These are phyloP conservation scores for Kregervanrija pseudodelftensis DNA, from an alignment of 805 yeast species.

Conservation along the genomic window DNA sequence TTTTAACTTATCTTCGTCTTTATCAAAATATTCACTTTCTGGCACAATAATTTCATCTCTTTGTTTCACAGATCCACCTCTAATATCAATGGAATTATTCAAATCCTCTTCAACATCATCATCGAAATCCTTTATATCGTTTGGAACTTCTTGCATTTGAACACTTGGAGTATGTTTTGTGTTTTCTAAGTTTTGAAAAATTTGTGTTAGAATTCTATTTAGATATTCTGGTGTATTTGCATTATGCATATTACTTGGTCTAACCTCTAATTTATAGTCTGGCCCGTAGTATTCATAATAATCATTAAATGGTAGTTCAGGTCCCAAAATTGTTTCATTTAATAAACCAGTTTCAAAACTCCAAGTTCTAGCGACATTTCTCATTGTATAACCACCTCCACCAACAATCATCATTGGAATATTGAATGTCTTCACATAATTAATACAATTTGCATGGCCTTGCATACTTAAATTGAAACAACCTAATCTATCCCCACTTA, in stretches of 20 bases:
- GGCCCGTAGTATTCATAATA: slow-evolving; percentile 98
- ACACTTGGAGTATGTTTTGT: slow-evolving; percentile 98
- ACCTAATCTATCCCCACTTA: slow-evolving; percentile 92
- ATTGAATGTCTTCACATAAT: slow-evolving; percentile 76
- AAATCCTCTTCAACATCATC: slow-evolving; percentile 79
- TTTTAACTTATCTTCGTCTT: slow-evolving; percentile 39
- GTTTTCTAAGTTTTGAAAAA: slow-evolving; percentile 70
- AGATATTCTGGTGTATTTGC: slow-evolving; percentile 91
- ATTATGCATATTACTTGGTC: slow-evolving; percentile 94
- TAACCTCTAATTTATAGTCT: slow-evolving; percentile 87
- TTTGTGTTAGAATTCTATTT: slow-evolving; percentile 73
- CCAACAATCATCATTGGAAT: slow-evolving; percentile 92
- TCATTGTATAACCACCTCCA: slow-evolving; percentile 98
- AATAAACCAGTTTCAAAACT: slow-evolving; percentile 86
- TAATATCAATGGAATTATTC: slow-evolving; percentile 70
- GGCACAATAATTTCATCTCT: slow-evolving; percentile 68
- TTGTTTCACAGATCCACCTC: slow-evolving; percentile 85
- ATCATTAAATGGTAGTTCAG: slow-evolving; percentile 85
- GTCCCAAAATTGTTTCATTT: slow-evolving; percentile 69
- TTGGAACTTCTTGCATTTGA: slow-evolving; percentile 83
- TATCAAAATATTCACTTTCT: slow-evolving; percentile 72
- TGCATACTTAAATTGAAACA: slow-evolving; percentile 88
- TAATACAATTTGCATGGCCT: slow-evolving; percentile 96
- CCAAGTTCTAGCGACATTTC: slow-evolving; percentile 96
- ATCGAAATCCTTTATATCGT: slow-evolving; percentile 79